These are phyloP conservation scores for Annulohypoxylon maeteangense DNA, from an alignment of 495 filamentous ascomycete genomes.

Conservation along the genomic window DNA sequence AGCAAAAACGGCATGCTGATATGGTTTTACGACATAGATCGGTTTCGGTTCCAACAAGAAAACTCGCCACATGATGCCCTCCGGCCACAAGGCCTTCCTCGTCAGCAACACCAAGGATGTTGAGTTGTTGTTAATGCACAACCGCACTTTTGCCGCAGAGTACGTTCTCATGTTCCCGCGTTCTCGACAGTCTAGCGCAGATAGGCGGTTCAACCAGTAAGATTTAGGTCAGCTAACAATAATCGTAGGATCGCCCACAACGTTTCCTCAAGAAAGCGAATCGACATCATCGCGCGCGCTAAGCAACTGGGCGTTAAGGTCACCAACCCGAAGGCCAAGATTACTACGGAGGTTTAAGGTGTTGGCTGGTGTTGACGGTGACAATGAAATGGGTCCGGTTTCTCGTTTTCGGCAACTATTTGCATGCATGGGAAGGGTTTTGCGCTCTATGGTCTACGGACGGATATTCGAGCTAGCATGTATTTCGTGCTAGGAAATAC, in stretches of 20 bases:
- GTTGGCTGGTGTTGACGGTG: slow-evolving; percentile 38
- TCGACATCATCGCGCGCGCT: slow-evolving; percentile 94
- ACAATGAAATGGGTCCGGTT: slow-evolving; percentile 46
- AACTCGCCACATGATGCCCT: slow-evolving; percentile 98
- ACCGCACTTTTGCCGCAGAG: slow-evolving; percentile 98
- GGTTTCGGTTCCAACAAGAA: slow-evolving; percentile 98
- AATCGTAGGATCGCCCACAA: slow-evolving; percentile 86
- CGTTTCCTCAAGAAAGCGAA: slow-evolving; percentile 97
- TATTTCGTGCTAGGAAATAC: slow-evolving; percentile 51
- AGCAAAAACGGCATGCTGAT: slow-evolving; percentile 8
- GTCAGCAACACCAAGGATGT: slow-evolving; percentile 95
- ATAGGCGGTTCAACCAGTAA: background rate
- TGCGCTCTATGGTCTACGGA: slow-evolving; percentile 51
- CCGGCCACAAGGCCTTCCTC: slow-evolving; percentile 99
- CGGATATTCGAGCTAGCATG: slow-evolving; percentile 49
- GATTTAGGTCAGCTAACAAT: slow-evolving; percentile 32
- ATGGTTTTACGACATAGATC: slow-evolving; percentile 68
- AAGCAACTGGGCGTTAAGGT: slow-evolving; percentile 99
- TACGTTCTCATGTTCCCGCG: slow-evolving; percentile 62
- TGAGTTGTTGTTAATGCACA: slow-evolving; percentile 99
- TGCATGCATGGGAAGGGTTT: slow-evolving; percentile 53
- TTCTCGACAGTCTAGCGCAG: slow-evolving; percentile 70
- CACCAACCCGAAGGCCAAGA: slow-evolving; percentile 97
- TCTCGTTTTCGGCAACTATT: slow-evolving; percentile 51
- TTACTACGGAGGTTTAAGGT: slow-evolving; percentile 92